Base-by-base conservation (phyloP, 2,329 filamentous ascomycete genomes). In the Colletotrichum musae region DNA sequence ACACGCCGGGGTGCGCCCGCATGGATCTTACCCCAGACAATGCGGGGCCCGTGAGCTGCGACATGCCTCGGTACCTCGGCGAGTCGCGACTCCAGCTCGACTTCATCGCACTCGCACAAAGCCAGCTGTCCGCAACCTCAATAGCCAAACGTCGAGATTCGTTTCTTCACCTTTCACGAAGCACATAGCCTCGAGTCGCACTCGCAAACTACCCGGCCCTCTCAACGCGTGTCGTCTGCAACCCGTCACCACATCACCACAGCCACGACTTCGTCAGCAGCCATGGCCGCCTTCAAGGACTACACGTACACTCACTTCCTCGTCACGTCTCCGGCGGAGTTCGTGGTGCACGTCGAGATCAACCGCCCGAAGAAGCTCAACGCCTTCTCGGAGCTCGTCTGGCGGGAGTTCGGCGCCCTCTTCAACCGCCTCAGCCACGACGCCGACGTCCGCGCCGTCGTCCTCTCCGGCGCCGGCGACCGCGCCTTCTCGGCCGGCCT, bases 341-440 rank as follows among this genome's bases (percentile, higher is more conserved):
- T 90, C 83, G 91, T 98, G 57, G 93, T 91, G n/a, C 94, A 97
- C 79, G 92, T 98, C 68, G 92, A 98, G 82, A 97, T 97, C 82
- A 95, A 97, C 84, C 89, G 95, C 1, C 90, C 95, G 1, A 81
- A 89, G 73, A 97, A 97, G 84, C 84, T 98, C 79, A 98, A 98
- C 80, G 91, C 95, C 72, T 98, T 97, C 80, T 87, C 90, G 73
- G 90, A 94, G 78, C 83, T 89, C 62, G 95, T 98, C 90, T 98
- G 95, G 94, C 84, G 91, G 61, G 94, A 97, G 83, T 86, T 97
- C 72, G 89, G 90, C 64, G 76, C 80, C 13, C 85, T 97, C 73
- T 96, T 98, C 84, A 80, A 84, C 65, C 86, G 87, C 70, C 89
- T 98, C 70, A 95, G 93, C 50, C 78, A 82, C 70, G 92, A 95